Conservation (phyloP, 306 rosid genomes). For the Bauhinia variegata region DNA sequence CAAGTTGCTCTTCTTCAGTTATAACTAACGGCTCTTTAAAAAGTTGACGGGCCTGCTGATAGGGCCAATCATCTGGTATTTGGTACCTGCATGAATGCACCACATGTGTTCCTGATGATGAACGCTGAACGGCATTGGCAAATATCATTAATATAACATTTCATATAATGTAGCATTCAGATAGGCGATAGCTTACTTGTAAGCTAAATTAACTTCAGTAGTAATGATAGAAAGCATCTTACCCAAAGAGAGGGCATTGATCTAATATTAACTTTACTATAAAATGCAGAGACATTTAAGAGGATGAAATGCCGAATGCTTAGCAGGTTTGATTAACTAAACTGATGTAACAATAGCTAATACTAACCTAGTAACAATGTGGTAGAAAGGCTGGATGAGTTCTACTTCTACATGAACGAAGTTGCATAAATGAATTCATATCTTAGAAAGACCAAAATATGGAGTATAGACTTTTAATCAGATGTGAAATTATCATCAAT, state of each 20-base stretch:
- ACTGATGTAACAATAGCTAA: neutral
- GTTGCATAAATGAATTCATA: too few relatives aligned
- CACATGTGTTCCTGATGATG: slow-evolving; percentile 15
- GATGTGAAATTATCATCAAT: too few relatives aligned
- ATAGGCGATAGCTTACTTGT: neutral
- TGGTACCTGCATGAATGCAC: slow-evolving; percentile 68
- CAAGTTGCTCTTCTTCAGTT: slow-evolving; percentile 68
- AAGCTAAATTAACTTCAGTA: slow-evolving; percentile 5
- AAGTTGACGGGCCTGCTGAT: slow-evolving; percentile 83
- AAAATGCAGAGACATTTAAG: neutral
- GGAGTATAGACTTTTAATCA: too few relatives aligned
- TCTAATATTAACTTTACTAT: slow-evolving; percentile 5
- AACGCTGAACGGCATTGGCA: slow-evolving; percentile 5
- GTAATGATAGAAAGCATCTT: slow-evolving; percentile 6
- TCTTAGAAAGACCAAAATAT: too few relatives aligned
- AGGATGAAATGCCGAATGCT: neutral
- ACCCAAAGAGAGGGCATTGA: neutral
- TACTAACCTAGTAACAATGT: too few relatives aligned
- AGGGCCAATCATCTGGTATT: slow-evolving; percentile 90
- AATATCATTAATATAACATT: slow-evolving; percentile 27
- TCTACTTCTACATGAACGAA: too few relatives aligned
- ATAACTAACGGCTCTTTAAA: slow-evolving; percentile 79
- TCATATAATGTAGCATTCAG: slow-evolving; percentile 2
- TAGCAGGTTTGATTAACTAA: neutral
- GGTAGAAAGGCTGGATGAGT: too few relatives aligned